phyloP scores from a whole-genome alignment of 2,329 filamentous ascomycete species.

The Fusarium protoensiforme region DNA sequence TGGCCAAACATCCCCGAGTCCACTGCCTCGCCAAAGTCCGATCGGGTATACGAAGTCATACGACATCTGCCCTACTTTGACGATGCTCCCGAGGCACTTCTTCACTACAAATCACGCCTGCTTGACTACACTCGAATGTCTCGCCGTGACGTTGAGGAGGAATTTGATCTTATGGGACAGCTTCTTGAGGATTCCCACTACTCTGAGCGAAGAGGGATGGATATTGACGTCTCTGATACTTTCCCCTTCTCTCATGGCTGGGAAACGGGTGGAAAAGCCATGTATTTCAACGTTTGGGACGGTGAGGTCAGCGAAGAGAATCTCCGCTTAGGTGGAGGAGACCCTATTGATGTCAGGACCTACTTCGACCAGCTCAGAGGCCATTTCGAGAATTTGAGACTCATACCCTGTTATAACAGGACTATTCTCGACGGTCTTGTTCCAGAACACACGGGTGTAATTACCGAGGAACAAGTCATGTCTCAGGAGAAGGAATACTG shows the following conservation, averaged over 20 bases:
- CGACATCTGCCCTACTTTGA: slow-evolving; percentile 1
- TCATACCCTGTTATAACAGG: not conserved
- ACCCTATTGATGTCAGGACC: not conserved
- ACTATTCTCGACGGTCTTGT: not conserved
- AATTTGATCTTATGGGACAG: not conserved
- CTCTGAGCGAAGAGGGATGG: not conserved
- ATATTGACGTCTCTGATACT: not conserved
- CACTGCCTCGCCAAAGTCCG: not conserved
- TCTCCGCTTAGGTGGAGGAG: not conserved
- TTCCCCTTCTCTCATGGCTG: not conserved
- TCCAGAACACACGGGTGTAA: not conserved
- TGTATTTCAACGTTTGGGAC: not conserved
- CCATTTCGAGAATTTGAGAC: not conserved
- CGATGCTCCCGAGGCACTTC: not conserved
- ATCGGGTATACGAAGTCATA: not conserved
- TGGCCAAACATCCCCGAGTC: not conserved
- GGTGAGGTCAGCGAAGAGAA: not conserved
- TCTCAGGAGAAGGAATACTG: not conserved
- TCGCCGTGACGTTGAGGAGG: not conserved
- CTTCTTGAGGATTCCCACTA: not conserved
- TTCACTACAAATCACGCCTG: slow-evolving; percentile 4
- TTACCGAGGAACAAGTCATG: not conserved
- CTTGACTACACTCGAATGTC: slow-evolving; percentile 1
- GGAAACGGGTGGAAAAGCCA: not conserved
- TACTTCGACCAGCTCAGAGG: not conserved